Conservation (phyloP, 2,329 filamentous ascomycete species). For the Coniella vitis region DNA sequence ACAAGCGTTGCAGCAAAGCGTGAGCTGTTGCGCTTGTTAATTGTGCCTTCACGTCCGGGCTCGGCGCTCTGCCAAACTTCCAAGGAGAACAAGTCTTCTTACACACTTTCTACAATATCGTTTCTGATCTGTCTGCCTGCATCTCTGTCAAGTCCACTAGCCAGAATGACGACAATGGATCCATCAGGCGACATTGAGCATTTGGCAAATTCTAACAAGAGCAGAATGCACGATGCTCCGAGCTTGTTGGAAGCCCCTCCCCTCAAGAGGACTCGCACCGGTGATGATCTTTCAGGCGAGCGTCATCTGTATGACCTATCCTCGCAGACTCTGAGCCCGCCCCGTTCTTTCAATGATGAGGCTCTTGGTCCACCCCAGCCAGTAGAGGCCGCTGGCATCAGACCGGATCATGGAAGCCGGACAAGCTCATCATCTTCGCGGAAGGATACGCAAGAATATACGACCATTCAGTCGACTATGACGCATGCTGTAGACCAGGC, state of each 20-base stretch:
- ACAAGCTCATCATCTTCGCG: slow-evolving; percentile 27
- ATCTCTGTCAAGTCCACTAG: too few species aligned
- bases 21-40: too few species aligned
- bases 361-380: neutral
- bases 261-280: slow-evolving; percentile 4
- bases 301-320: slow-evolving; percentile 2
- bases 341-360: neutral
- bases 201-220: neutral
- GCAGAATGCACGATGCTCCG: slow-evolving; percentile 27
- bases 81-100: too few species aligned
- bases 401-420: slow-evolving; percentile 10
- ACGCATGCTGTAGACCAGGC: slow-evolving; percentile 28
- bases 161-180: neutral
- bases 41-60: too few species aligned
- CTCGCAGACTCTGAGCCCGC: slow-evolving; percentile 10
- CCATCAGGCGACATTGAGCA: neutral
- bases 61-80: too few species aligned
- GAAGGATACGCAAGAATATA: slow-evolving; percentile 48
- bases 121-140: too few species aligned
- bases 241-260: slow-evolving; percentile 27
- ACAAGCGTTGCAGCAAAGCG: too few species aligned
- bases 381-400: neutral
- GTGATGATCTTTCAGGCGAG: slow-evolving; percentile 12
- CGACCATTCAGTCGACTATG: slow-evolving; percentile 44
- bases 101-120: too few species aligned